These are phyloP conservation scores for Podospora conica DNA, from an alignment of 495 filamentous ascomycete species.

Conservation along the genomic window DNA sequence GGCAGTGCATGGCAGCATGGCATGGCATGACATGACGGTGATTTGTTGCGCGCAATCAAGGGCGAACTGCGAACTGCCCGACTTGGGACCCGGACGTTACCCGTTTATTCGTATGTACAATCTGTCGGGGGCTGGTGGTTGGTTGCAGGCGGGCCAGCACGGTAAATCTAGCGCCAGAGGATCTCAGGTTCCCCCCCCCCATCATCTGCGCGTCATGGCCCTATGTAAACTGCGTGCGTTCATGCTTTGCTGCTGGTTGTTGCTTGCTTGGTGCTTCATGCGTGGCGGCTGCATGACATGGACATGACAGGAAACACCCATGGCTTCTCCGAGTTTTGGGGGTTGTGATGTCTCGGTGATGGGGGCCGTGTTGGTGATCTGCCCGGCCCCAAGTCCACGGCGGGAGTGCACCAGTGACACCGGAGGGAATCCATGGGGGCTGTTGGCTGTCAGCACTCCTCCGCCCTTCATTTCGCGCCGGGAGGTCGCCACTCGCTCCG, in stretches of 20 bases:
- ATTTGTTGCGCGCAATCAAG: neutral
- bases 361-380: neutral
- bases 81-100: neutral
- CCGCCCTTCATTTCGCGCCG: neutral
- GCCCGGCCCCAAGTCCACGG: neutral
- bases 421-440: neutral
- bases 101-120: neutral
- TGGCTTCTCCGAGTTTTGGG: neutral
- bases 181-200: neutral
- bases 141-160: neutral
- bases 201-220: slow-evolving; percentile 4
- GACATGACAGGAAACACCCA: neutral
- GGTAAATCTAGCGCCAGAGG: neutral
- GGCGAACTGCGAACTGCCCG: neutral
- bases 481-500: neutral
- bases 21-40: slow-evolving; percentile 5
- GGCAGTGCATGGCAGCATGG: slow-evolving; percentile 3
- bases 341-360: neutral
- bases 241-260: neutral
- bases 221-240: slow-evolving; percentile 1
- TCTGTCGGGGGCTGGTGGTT: neutral
- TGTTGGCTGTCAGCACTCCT: neutral
- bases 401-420: too few relatives aligned
- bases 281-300: slow-evolving; percentile 4
- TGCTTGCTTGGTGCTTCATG: neutral